Conservation (phyloP, 2,329 filamentous ascomycete species). For the Aureobasidium sp. region DNA sequence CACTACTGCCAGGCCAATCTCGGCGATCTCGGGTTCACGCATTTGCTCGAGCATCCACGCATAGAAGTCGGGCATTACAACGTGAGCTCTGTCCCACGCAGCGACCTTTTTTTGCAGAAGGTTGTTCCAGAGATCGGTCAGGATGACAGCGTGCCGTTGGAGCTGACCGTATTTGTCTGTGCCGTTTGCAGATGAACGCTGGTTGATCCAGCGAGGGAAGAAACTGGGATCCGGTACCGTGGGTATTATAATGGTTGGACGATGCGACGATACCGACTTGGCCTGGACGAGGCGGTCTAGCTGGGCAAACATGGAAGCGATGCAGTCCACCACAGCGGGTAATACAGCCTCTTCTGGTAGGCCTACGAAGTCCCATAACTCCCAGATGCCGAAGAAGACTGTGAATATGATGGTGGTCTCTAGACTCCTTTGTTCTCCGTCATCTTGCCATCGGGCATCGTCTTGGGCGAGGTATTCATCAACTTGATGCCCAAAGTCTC, state of each 20-base stretch:
- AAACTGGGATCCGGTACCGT: slow-evolving; percentile 13
- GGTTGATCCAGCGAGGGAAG: slow-evolving; percentile 6
- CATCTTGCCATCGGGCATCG: background rate
- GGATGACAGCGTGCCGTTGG: slow-evolving; percentile 11
- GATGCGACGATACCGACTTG: background rate
- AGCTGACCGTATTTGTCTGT: slow-evolving; percentile 10
- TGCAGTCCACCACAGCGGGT: background rate
- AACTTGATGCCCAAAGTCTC: slow-evolving; percentile 11
- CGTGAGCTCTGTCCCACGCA: background rate
- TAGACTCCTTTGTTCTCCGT: background rate
- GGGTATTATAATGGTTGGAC: slow-evolving; percentile 11
- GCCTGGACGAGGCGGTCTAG: slow-evolving; percentile 12
- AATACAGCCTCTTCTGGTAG: background rate
- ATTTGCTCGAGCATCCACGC: slow-evolving; percentile 13
- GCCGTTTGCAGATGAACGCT: slow-evolving; percentile 4
- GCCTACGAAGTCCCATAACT: slow-evolving; percentile 11
- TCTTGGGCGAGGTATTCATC: slow-evolving; percentile 8
- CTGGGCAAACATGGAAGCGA: slow-evolving; percentile 10
- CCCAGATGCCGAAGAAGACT: slow-evolving; percentile 11
- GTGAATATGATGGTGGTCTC: slow-evolving; percentile 1
- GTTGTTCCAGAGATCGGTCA: slow-evolving; percentile 13
- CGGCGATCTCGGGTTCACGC: slow-evolving; percentile 9
- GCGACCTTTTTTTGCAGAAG: background rate
- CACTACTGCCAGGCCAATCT: background rate
- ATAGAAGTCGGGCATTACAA: slow-evolving; percentile 13